phyloP scores from a whole-genome alignment of 495 filamentous ascomycete genomes.

The Podospora anserina region DNA sequence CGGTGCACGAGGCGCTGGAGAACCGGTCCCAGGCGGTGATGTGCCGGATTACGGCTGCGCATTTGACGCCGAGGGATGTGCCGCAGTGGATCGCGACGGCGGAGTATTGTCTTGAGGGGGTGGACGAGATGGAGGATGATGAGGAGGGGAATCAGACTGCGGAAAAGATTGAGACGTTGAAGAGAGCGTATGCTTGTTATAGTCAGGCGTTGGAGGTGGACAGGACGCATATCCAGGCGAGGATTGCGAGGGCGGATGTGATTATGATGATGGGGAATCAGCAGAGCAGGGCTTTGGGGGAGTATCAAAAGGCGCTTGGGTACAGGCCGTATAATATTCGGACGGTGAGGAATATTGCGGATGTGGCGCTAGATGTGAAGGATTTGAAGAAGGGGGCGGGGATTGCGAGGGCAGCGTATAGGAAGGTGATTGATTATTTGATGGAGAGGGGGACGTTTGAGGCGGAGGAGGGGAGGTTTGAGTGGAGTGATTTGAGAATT shows the following conservation, averaged over 20 bases:
- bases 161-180: constrained; percentile 44
- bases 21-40: constrained; percentile 63
- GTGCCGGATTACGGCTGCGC: constrained; percentile 67
- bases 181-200: constrained; percentile 65
- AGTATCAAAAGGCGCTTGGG: constrained; percentile 63
- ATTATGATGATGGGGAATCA: constrained; percentile 44
- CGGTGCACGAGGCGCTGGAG: constrained; percentile 66
- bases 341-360: constrained; percentile 61
- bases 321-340: constrained; percentile 57
- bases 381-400: constrained; percentile 43
- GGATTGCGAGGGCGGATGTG: constrained; percentile 34
- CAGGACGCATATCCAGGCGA: constrained; percentile 48
- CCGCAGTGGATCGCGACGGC: constrained; percentile 67
- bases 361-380: constrained; percentile 58
- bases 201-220: constrained; percentile 64
- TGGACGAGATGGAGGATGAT: constrained; percentile 55
- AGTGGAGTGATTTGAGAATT: constrained; percentile 81
- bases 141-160: constrained; percentile 45
- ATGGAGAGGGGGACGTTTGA: constrained; percentile 39
- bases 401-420: constrained; percentile 60
- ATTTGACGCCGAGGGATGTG: constrained; percentile 65
- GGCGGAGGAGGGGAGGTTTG: constrained; percentile 52
- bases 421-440: constrained; percentile 55
- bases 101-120: constrained; percentile 53
- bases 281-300: constrained; percentile 52